Base-by-base conservation (phyloP, 164 flowering plant species). In the Platanus orientalis region DNA sequence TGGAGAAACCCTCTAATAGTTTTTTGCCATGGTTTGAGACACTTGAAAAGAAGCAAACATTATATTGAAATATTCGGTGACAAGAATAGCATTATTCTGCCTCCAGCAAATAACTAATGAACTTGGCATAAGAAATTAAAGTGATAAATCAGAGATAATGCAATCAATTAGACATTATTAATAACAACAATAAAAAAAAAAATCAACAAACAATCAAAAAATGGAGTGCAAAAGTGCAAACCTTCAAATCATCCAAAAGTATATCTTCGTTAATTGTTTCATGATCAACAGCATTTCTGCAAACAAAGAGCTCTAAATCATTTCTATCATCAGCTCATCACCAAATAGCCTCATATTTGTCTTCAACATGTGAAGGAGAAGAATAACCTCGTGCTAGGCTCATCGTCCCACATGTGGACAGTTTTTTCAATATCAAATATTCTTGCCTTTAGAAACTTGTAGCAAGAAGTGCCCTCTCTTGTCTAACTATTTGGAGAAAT, bases 401-500 rank as follows among this genome's bases (percentile, higher is more conserved):
- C 73, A 79, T 81, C 52, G 74, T 32, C 72, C 96, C 96, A 89
- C 96, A 89, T 89, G 24, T 75, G 73, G 23, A 84, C 58, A 28
- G 93, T 68, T 75, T 81, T 84, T 56, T 84, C 91, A 56, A 80
- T 70, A 63, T 89, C 92, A 80, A 87, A n/a, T 70, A 85, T 85
- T 69, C 96, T 85, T 58, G 92, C 90, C 69, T 83, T 89, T 63
- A 89, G 70, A 71, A 89, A 89, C 70, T 92, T 89, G 83, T 67
- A 74, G 34, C 50, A 71, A 57, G 29, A 54, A 25, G 34, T 36
- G 17, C 23, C 28, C 63, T 57, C n/a, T 40, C 24, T 5, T 39
- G 2, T 24, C 11, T 20, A 19, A 30, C 7, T n/a, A n/a, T 19
- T 52, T 7, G 26, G 13, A 53, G 29, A 50, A 50, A 47, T 17